A percentile compares a stretch with the other conserved stretches of the same genome.
Conservation (phyloP, 2,329 filamentous ascomycete species). For the Exophiala aquamarina region DNA sequence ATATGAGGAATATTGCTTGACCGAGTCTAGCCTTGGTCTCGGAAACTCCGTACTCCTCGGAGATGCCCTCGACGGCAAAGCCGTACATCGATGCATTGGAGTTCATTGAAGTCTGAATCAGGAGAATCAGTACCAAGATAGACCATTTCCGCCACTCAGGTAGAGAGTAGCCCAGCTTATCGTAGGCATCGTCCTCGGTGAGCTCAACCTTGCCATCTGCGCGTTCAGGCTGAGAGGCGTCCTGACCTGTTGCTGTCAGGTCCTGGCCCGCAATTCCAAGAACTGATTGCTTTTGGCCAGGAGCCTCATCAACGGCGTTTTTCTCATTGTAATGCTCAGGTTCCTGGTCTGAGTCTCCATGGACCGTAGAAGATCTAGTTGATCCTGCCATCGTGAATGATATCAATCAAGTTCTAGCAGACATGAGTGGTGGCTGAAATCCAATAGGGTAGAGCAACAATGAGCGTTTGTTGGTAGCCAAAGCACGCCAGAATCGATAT, state of each 20-base stretch:
- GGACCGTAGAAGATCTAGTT: neutral
- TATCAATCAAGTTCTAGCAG: too few species aligned
- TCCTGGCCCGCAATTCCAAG: constrained; percentile 14
- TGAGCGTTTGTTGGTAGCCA: too few species aligned
- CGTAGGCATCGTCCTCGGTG: constrained; percentile 59
- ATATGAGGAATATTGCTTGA: constrained; percentile 72
- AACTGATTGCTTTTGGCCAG: constrained; percentile 15
- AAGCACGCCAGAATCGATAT: too few species aligned
- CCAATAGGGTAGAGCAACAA: too few species aligned
- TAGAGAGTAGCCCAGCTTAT: constrained; percentile 63
- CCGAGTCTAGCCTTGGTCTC: constrained; percentile 67
- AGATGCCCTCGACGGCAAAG: constrained; percentile 63
- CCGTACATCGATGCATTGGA: constrained; percentile 74
- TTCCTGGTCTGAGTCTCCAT: neutral
- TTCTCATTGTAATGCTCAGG: neutral
- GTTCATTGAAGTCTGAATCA: constrained; percentile 73
- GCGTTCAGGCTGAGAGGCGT: constrained; percentile 25
- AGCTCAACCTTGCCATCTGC: constrained; percentile 38
- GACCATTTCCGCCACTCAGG: constrained; percentile 36
- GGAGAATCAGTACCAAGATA: constrained; percentile 57
- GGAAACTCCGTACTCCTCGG: constrained; percentile 65
- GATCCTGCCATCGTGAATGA: neutral
- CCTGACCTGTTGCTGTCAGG: constrained; percentile 17
- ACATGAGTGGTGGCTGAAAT: too few species aligned
- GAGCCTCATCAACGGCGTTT: constrained; percentile 1